Base-by-base conservation (phyloP, 176 grass and related monocot genomes). In the Eleusine indica region DNA sequence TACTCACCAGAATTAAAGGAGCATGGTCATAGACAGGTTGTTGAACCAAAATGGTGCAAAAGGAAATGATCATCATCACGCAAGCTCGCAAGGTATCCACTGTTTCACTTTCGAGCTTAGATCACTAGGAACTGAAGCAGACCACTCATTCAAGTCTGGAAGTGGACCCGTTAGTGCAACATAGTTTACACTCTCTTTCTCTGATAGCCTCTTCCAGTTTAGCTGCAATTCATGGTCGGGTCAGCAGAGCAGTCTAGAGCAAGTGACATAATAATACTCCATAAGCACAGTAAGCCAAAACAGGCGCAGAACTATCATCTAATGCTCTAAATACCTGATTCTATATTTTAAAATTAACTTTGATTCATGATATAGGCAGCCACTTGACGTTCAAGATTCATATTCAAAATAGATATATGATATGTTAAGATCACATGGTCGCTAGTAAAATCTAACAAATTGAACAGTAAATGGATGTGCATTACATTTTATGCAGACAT, bases 81-180 rank as follows among this genome's bases (percentile, higher is more conserved):
- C 63, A 66, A 88, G 53, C 70, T 80, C 61, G 19, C 90, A 90
- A 38, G 68, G 61, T 75, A 90, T 72, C 95, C 95, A 97, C 35
- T 87, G 83, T 89, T 85, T 95, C 41, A 93, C 87, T 79, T 86
- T 98, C 54, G 83, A 40, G 84, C 89, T 95, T 73, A 95, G 63
- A 81, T 88, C 87, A 66, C 32, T 69, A 60, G 96, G 89, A 80
- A 95, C 85, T 7, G 83, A 86, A 32, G 56, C 68, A 19, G 91
- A 93, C 93, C 93, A 95, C 42, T 85, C 80, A 81, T 94, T 85
- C 81, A 98, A 71, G 70, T 98, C 87, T 85, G 96, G 96, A 63
- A 90, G 74, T 25, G 96, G 89, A 46, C 91, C 93, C n/a, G 93
- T 95, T 48, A 98, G 73, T 28, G 93, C 96, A 62, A 95, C 79